A percentile compares a stretch with the other conserved stretches of the same genome.
Conservation (phyloP, 345 rosid genomes). For the Eucalyptus erythrocorys region DNA sequence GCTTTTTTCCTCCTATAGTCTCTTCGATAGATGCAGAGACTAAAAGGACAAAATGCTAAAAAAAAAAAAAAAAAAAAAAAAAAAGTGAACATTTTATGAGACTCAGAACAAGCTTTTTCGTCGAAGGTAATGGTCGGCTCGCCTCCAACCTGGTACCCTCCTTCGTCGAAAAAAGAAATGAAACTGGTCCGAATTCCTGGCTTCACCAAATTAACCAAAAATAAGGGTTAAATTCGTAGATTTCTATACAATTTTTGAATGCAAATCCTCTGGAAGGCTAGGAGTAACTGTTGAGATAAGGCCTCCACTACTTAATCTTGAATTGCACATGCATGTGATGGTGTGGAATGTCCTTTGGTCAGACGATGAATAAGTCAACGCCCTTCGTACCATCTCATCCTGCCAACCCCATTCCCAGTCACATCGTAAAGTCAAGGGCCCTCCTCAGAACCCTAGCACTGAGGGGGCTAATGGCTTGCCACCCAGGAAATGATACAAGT, state of each 20-base stretch:
- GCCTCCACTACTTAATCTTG: background rate
- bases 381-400: background rate
- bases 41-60: background rate
- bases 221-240: background rate
- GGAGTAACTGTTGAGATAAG: background rate
- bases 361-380: background rate
- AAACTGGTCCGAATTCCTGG: background rate
- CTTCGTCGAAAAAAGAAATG: background rate
- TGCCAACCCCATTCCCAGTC: background rate
- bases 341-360: background rate
- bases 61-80: background rate
- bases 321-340: background rate
- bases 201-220: background rate
- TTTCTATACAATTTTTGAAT: background rate
- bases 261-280: background rate
- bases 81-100: background rate
- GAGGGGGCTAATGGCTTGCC: background rate
- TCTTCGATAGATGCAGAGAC: background rate
- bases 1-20: background rate
- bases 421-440: background rate
- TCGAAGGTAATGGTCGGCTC: background rate
- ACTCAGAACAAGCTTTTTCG: background rate
- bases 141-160: background rate
- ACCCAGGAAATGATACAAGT: background rate
- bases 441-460: background rate